These are phyloP conservation scores for Kazachstania psychrophila DNA, from an alignment of 805 yeast species.

Conservation along the genomic window DNA sequence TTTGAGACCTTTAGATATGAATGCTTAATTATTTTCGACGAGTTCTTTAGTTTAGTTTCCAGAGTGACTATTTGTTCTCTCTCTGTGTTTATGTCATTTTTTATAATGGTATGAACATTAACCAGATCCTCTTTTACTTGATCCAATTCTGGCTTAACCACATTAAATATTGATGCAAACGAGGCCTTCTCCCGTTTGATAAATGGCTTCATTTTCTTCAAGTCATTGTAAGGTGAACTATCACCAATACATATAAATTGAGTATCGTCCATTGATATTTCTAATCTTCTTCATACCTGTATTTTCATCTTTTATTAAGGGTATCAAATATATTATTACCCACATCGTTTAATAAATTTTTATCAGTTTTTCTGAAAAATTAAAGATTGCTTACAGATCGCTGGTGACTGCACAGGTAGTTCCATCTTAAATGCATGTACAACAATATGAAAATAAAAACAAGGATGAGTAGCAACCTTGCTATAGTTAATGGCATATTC, in stretches of 20 bases:
- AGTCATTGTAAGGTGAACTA: slow-evolving; percentile 10
- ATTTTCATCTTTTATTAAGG: too few species aligned
- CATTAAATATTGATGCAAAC: slow-evolving; percentile 18
- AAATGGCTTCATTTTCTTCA: slow-evolving; percentile 11
- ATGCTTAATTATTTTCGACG: slow-evolving; percentile 18
- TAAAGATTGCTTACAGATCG: too few species aligned
- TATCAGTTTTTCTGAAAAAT: too few species aligned
- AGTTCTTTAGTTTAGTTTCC: slow-evolving; percentile 16
- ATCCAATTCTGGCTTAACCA: slow-evolving; percentile 15
- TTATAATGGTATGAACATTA: slow-evolving; percentile 14
- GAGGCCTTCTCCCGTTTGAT: slow-evolving; percentile 12
- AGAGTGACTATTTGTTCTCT: slow-evolving; percentile 22
- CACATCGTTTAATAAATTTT: too few species aligned
- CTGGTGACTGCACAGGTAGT: not conserved
- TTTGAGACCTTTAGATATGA: slow-evolving; percentile 10
- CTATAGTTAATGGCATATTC: slow-evolving; percentile 6
- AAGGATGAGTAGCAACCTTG: not conserved
- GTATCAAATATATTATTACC: too few species aligned
- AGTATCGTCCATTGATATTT: not conserved
- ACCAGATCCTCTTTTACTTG: slow-evolving; percentile 17
- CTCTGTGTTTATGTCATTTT: slow-evolving; percentile 27
- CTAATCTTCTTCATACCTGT: too few species aligned
- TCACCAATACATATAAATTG: slow-evolving; percentile 2
- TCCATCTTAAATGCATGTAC: too few species aligned
- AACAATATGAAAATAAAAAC: too few species aligned